Evolutionary conservation across 2,329 filamentous ascomycete species (phyloP).

Genomic region (Diaporthe longicolla): DNA sequence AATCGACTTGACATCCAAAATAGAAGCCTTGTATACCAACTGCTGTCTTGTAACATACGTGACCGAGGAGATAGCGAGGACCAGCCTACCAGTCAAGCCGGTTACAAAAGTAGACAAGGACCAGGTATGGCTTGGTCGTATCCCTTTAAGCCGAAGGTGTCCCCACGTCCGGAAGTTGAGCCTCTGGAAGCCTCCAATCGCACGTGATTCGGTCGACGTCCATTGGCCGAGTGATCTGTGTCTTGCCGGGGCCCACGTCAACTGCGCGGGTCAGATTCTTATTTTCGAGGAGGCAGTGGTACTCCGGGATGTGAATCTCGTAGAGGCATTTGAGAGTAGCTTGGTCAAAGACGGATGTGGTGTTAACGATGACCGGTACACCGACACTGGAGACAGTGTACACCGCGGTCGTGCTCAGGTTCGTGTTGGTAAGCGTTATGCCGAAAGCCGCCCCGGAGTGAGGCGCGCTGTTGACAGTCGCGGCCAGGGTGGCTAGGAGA

Average conservation of each 20-base stretch:
- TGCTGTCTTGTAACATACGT: no score
- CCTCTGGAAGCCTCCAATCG: not conserved
- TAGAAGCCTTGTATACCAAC: no score
- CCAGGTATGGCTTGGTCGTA: no score
- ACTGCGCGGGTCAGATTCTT: not conserved
- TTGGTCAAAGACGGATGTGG: not conserved
- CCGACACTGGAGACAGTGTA: not conserved
- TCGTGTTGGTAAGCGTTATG: conserved; percentile 8
- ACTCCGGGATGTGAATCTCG: conserved; percentile 14
- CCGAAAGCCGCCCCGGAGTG: not conserved
- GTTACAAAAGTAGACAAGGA: no score
- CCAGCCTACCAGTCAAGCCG: no score
- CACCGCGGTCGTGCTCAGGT: not conserved
- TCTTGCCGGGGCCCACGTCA: not conserved
- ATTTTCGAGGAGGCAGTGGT: conserved; percentile 9
- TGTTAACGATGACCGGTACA: not conserved
- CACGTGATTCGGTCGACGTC: not conserved
- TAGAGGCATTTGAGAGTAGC: not conserved
- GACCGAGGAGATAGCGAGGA: no score
- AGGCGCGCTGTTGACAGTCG: not conserved
- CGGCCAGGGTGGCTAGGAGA: not conserved
- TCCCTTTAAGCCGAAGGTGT: no score
- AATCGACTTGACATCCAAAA: no score
- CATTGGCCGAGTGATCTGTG: not conserved
- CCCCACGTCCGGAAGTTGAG: no score